A percentile compares a stretch with the other conserved stretches of the same genome.
phyloP scores from a whole-genome alignment of 1,284 basidiomycete genomes.

The Neotropicomus parvogracilis region DNA sequence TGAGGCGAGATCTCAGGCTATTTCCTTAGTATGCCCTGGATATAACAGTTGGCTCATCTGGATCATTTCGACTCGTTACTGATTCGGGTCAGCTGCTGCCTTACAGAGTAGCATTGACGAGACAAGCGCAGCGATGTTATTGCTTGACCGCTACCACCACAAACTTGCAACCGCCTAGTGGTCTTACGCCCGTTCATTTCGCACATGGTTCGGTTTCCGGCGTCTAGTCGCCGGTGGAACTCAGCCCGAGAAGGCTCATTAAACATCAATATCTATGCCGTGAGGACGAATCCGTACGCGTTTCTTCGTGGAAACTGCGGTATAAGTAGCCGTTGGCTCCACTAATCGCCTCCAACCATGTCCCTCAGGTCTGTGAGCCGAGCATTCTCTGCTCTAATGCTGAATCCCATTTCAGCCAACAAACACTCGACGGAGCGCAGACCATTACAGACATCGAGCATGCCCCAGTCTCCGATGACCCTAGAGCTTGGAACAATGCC shows the following conservation, averaged over 20 bases:
- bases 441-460: constrained; percentile 57
- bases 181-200: background rate
- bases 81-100: background rate
- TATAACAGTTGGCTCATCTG: background rate
- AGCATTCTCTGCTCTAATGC: background rate
- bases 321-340: constrained; percentile 7
- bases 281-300: constrained; percentile 1
- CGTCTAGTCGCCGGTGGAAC: constrained; percentile 8
- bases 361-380: constrained; percentile 10
- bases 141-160: background rate
- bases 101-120: background rate
- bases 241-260: background rate
- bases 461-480: constrained; percentile 68
- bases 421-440: background rate
- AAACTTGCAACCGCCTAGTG: background rate
- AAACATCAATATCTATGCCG: background rate
- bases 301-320: background rate
- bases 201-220: background rate
- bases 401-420: constrained; percentile 7
- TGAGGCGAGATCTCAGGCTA: too few species aligned
- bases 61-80: background rate
- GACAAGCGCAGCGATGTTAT: background rate
- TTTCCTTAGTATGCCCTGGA: too few species aligned
- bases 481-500: constrained; percentile 63
- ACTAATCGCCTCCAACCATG: constrained; percentile 10